Evolutionary conservation across 768 basidiomycete species (phyloP).

Genomic region (Hysterangium stoloniferum): DNA sequence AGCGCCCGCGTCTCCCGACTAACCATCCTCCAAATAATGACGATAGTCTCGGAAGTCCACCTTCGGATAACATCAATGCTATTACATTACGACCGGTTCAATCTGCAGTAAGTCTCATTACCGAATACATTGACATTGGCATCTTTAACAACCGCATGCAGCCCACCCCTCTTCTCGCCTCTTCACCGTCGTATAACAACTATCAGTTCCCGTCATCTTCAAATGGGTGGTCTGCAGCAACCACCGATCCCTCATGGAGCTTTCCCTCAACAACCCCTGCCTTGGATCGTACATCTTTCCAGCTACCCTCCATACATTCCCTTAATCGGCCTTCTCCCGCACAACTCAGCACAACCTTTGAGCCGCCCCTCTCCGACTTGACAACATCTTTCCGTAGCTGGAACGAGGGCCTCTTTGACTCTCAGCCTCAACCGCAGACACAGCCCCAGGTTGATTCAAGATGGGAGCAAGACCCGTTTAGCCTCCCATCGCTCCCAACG

Average conservation of each 20-base stretch:
- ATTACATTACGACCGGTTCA: neutral
- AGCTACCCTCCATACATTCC: slow-evolving; percentile 5
- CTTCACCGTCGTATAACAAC: slow-evolving; percentile 31
- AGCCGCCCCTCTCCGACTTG: slow-evolving; percentile 22
- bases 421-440: neutral
- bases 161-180: slow-evolving; percentile 33
- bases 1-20: neutral
- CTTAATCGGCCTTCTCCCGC: neutral
- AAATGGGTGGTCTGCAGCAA: slow-evolving; percentile 32
- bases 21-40: slow-evolving; percentile 3
- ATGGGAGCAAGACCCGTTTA: neutral
- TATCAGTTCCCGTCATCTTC: slow-evolving; percentile 39
- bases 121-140: neutral
- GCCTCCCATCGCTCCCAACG: neutral
- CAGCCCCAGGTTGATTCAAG: neutral
- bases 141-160: neutral
- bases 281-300: neutral
- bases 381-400: neutral
- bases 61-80: too few relatives aligned
- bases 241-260: slow-evolving; percentile 15
- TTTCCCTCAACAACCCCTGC: neutral
- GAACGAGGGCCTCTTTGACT: slow-evolving; percentile 3
- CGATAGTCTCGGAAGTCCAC: neutral
- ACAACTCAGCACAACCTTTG: slow-evolving; percentile 18
- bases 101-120: neutral